These are phyloP conservation scores for Emericellopsis atlantica DNA, from an alignment of 2,329 filamentous ascomycete genomes.

Conservation along the genomic window DNA sequence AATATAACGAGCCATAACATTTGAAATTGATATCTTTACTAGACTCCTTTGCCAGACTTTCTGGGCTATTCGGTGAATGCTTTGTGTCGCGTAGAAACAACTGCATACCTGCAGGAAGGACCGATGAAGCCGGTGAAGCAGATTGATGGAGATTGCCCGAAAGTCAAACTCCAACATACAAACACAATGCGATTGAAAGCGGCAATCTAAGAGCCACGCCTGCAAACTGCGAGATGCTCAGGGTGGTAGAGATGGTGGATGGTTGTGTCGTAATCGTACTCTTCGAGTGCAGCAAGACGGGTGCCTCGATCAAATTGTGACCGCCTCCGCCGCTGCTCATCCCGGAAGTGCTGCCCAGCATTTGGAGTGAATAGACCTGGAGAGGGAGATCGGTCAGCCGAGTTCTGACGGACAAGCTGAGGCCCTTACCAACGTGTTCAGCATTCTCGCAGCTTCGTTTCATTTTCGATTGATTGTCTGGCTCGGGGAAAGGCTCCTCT, in stretches of 20 bases:
- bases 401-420: not conserved
- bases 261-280: slow-evolving; percentile 38
- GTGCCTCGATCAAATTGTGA: slow-evolving; percentile 78
- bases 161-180: no score
- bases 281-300: slow-evolving; percentile 54
- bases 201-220: no score
- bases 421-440: slow-evolving; percentile 63
- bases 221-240: no score
- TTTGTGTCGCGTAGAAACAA: no score
- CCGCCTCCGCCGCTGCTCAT: slow-evolving; percentile 63
- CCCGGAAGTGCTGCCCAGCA: slow-evolving; percentile 57
- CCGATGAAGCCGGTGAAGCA: no score
- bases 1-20: no score
- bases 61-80: no score
- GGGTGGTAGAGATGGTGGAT: slow-evolving; percentile 16
- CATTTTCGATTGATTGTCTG: slow-evolving; percentile 80
- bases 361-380: slow-evolving; percentile 70
- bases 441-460: slow-evolving; percentile 80
- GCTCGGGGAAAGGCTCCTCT: slow-evolving; percentile 63
- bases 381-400: not conserved
- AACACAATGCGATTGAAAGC: no score
- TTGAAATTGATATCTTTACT: no score
- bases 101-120: no score
- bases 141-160: no score
- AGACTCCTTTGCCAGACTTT: no score